A percentile compares a stretch with the other conserved stretches of the same genome.
These are phyloP conservation scores for Dittrichia graveolens DNA, from an alignment of 129 eudicot species.

Conservation along the genomic window DNA sequence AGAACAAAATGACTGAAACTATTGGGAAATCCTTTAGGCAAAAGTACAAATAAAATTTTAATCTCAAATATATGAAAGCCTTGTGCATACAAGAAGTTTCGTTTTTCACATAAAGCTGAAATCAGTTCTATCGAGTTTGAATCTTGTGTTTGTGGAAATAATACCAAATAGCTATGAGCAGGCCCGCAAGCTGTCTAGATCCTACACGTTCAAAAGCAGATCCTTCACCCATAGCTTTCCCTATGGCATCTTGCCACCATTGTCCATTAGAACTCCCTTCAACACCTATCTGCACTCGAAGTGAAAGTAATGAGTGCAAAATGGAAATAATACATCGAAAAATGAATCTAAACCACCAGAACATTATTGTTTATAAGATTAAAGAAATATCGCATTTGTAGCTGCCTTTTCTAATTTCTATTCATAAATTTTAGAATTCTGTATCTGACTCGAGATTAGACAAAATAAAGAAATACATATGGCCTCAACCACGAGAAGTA, in stretches of 20 bases:
- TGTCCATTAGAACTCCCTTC: constrained; percentile 98
- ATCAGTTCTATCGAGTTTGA: neutral
- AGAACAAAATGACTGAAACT: constrained; percentile 6
- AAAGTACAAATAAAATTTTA: neutral
- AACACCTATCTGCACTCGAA: constrained; percentile 81
- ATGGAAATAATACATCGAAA: neutral
- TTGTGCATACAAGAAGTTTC: neutral
- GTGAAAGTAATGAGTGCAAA: constrained; percentile 21
- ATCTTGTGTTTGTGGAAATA: constrained; percentile 9
- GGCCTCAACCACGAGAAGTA: neutral
- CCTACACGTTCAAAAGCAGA: constrained; percentile 87
- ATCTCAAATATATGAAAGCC: neutral
- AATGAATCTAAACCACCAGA: neutral
- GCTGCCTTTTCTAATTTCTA: too few species aligned
- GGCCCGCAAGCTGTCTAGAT: constrained; percentile 85
- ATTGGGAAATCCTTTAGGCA: neutral
- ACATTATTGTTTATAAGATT: neutral
- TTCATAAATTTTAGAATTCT: neutral
- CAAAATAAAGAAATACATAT: neutral
- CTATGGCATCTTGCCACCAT: constrained; percentile 96
- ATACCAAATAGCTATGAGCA: constrained; percentile 93
- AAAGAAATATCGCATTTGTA: too few species aligned
- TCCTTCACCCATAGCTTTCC: constrained; percentile 90
- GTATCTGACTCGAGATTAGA: too few species aligned
- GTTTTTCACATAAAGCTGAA: constrained; percentile 5